Conservation (phyloP, 441 rosid species). For the Theobroma grandiflorum region DNA sequence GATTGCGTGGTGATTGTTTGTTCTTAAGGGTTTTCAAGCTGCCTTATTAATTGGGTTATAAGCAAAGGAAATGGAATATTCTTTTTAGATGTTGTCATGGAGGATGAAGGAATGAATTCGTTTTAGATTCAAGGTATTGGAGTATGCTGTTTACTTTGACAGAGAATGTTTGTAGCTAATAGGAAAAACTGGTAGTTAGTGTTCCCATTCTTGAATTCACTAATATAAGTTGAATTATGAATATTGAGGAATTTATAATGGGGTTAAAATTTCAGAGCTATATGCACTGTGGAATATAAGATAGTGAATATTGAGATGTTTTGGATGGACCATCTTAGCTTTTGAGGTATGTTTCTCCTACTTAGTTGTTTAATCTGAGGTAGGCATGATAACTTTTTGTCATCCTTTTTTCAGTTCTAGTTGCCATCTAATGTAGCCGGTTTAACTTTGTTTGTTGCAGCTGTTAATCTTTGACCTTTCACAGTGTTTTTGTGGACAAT, state of each 20-base stretch:
- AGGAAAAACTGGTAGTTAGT: not conserved
- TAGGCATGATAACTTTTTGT: not conserved
- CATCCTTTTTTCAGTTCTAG: not conserved
- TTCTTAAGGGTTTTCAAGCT: not conserved
- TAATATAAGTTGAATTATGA: not conserved
- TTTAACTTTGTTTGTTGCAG: slow-evolving; percentile 14
- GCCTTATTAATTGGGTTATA: not conserved
- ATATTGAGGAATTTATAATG: not conserved
- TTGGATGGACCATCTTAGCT: not conserved
- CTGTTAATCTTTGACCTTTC: not conserved
- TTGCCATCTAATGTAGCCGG: not conserved
- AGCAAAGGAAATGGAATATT: not conserved
- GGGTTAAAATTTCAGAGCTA: not conserved
- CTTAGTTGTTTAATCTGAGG: not conserved
- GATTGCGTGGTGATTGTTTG: not conserved
- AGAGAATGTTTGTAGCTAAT: not conserved
- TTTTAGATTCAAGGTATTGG: not conserved
- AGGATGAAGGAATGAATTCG: slow-evolving; percentile 6
- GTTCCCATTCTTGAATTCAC: not conserved
- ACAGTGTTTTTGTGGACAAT: slow-evolving; percentile 15
- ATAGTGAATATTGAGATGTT: not conserved
- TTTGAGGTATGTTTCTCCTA: not conserved
- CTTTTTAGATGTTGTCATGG: not conserved
- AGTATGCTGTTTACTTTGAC: not conserved
- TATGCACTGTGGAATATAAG: not conserved